phyloP scores from a whole-genome alignment of 495 filamentous ascomycete species.

The Xylaria telfairii region DNA sequence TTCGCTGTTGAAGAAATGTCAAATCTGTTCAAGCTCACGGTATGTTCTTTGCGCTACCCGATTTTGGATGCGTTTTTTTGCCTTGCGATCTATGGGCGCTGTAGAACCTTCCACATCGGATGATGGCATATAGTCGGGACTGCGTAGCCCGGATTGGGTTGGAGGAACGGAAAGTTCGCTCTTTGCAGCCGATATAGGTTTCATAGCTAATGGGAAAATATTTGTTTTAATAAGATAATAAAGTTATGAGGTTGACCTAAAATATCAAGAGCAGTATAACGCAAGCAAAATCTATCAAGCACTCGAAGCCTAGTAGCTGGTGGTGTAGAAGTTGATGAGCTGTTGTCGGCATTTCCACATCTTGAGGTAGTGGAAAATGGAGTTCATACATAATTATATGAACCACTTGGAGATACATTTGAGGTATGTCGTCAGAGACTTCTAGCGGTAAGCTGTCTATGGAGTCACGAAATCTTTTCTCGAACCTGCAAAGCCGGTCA shows the following conservation, averaged over 20 bases:
- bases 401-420: neutral
- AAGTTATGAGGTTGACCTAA: neutral
- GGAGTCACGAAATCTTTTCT: neutral
- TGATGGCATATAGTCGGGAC: neutral
- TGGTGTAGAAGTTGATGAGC: neutral
- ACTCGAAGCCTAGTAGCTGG: neutral
- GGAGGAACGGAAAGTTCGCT: neutral
- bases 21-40: neutral
- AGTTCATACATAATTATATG: slow-evolving; percentile 3
- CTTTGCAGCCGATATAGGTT: neutral
- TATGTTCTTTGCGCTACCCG: slow-evolving; percentile 21
- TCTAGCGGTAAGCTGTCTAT: neutral
- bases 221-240: neutral
- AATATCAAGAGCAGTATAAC: neutral
- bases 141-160: neutral
- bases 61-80: slow-evolving; percentile 18
- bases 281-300: neutral
- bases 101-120: slow-evolving; percentile 10
- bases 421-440: slow-evolving; percentile 7
- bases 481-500: neutral
- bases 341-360: neutral
- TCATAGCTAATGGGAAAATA: neutral
- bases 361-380: neutral
- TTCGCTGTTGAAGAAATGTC: neutral
- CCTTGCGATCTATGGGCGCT: slow-evolving; percentile 3